A percentile compares a stretch with the other conserved stretches of the same genome.
Evolutionary conservation across 345 rosid genomes (phyloP).

Genomic region (Noccaea caerulescens): DNA sequence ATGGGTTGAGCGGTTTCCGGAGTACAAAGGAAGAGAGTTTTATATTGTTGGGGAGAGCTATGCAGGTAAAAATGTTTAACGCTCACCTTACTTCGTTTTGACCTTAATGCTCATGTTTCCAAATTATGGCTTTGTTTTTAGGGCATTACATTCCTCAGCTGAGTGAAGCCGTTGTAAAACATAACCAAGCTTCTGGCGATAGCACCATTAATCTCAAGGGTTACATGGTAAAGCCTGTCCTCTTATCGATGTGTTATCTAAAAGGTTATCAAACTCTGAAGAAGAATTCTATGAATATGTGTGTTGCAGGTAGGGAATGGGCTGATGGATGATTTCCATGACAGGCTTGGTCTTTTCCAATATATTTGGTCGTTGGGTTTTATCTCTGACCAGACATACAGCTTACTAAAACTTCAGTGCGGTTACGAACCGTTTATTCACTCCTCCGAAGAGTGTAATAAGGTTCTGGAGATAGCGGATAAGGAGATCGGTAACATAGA

Average conservation of each 20-base stretch:
- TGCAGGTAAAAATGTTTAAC: slow-evolving; percentile 55
- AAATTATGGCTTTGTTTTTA: slow-evolving; percentile 37
- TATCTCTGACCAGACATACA: slow-evolving; percentile 86
- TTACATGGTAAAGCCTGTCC: slow-evolving; percentile 63
- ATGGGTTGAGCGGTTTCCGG: slow-evolving; percentile 93
- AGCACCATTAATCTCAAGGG: slow-evolving; percentile 76
- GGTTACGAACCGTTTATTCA: slow-evolving; percentile 76
- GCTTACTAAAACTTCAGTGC: slow-evolving; percentile 63
- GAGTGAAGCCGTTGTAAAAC: slow-evolving; percentile 70
- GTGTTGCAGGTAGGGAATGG: slow-evolving; percentile 89
- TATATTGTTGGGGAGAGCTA: slow-evolving; percentile 91
- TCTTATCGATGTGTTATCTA: background rate
- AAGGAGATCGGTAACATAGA: slow-evolving; percentile 82
- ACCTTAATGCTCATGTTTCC: background rate
- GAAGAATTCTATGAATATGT: slow-evolving; percentile 9
- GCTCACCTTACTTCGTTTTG: slow-evolving; percentile 1
- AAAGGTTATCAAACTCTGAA: background rate
- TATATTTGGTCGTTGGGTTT: slow-evolving; percentile 87
- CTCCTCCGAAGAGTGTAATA: slow-evolving; percentile 60
- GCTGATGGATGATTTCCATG: slow-evolving; percentile 82
- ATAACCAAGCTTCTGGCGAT: slow-evolving; percentile 54
- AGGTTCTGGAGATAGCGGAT: slow-evolving; percentile 57
- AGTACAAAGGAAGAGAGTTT: slow-evolving; percentile 85
- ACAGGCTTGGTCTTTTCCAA: slow-evolving; percentile 78
- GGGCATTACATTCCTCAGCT: slow-evolving; percentile 98